Evolutionary conservation across 148 eudicot genomes (phyloP).

Genomic region (Dysphania ambrosioides): DNA sequence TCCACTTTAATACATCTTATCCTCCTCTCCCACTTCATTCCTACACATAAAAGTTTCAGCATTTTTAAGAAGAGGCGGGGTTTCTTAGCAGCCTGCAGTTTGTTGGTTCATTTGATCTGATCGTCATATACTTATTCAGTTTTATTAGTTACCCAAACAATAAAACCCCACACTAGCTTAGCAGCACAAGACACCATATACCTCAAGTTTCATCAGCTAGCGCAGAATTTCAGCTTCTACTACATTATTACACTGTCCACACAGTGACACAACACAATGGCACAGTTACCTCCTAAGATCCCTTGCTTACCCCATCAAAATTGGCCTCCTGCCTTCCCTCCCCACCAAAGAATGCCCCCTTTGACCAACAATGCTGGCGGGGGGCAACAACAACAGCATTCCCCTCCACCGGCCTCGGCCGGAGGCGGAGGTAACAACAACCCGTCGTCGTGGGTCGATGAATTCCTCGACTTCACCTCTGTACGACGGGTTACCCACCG

Average conservation of each 20-base stretch:
- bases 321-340: constrained; percentile 58
- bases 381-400: background rate
- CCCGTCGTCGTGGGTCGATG: constrained; percentile 64
- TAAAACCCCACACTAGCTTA: background rate
- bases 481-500: constrained; percentile 55
- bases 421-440: background rate
- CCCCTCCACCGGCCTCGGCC: constrained; percentile 18
- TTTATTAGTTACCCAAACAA: constrained; percentile 7
- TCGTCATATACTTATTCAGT: constrained; percentile 1
- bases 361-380: constrained; percentile 16
- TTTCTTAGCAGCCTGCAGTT: background rate
- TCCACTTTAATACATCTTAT: constrained; percentile 13
- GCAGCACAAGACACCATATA: too few species aligned
- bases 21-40: background rate
- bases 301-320: constrained; percentile 46
- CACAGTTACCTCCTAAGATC: constrained; percentile 75
- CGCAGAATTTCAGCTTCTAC: too few species aligned
- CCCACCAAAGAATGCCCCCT: constrained; percentile 53
- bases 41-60: background rate
- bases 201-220: too few species aligned
- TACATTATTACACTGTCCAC: background rate
- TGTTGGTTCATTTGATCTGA: constrained; percentile 2
- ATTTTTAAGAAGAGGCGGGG: background rate
- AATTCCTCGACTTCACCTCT: constrained; percentile 85
- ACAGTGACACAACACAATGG: constrained; percentile 44